These are phyloP conservation scores for Malania oleifera DNA, from an alignment of 164 flowering plant genomes.

Conservation along the genomic window DNA sequence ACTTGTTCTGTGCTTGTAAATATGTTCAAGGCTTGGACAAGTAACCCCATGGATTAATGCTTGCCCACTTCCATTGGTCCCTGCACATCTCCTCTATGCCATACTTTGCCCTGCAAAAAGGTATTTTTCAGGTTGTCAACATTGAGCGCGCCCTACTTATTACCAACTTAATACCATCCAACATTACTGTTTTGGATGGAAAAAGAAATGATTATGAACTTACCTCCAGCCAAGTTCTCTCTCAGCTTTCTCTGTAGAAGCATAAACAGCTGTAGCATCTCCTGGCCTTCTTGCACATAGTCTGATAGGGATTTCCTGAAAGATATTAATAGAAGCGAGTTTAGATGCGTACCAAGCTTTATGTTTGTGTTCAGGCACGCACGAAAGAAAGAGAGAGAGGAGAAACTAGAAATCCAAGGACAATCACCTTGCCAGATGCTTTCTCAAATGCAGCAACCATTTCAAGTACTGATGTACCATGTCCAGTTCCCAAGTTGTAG, in stretches of 20 bases:
- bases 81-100: slow-evolving; percentile 77
- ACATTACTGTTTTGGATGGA: not conserved
- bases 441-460: slow-evolving; percentile 78
- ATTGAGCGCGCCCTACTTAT: not conserved
- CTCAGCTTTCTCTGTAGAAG: slow-evolving; percentile 77
- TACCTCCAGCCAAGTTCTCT: slow-evolving; percentile 94
- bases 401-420: not conserved
- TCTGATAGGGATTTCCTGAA: slow-evolving; percentile 66
- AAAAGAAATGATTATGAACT: slow-evolving; percentile 17
- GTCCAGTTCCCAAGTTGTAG: slow-evolving; percentile 76
- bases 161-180: not conserved
- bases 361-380: not conserved
- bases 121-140: not conserved
- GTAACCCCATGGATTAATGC: slow-evolving; percentile 65
- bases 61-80: slow-evolving; percentile 85
- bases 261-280: slow-evolving; percentile 93
- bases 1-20: too few relatives aligned
- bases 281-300: slow-evolving; percentile 81
- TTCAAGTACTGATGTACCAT: slow-evolving; percentile 70
- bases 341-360: not conserved
- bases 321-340: not conserved
- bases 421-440: slow-evolving; percentile 65
- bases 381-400: not conserved
- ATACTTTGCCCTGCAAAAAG: slow-evolving; percentile 56
- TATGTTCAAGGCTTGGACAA: slow-evolving; percentile 39